Evolutionary conservation across 2,329 filamentous ascomycete species (phyloP).

Genomic region (Monilinia fructigena): DNA sequence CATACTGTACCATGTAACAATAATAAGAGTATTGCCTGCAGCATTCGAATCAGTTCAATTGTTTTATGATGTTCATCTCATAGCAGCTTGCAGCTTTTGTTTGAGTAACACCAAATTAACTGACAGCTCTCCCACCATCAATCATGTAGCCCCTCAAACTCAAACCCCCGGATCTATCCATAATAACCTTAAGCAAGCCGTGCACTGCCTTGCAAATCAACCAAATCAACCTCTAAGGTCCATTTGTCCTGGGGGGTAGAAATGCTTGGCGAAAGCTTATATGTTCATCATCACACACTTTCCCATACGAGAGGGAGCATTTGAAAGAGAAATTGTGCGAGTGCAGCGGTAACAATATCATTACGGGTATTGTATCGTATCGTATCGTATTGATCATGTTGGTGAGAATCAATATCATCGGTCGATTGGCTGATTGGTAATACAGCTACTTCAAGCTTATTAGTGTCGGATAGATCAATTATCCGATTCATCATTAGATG

Average conservation of each 20-base stretch:
- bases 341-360: neutral
- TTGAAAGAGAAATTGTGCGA: neutral
- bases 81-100: too few relatives aligned
- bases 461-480: neutral
- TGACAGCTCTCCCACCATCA: neutral
- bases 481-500: neutral
- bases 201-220: neutral
- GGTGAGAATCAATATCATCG: neutral
- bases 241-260: neutral
- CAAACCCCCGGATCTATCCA: neutral
- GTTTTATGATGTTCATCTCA: neutral
- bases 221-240: neutral
- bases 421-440: neutral
- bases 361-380: neutral
- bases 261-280: constrained; percentile 12
- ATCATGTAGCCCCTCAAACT: neutral
- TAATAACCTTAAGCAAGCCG: neutral
- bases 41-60: neutral
- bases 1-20: too few relatives aligned
- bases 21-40: neutral
- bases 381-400: neutral
- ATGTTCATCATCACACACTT: neutral
- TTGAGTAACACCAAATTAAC: neutral
- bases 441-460: neutral
- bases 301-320: neutral